Base-by-base conservation (phyloP, 2,329 filamentous ascomycete genomes). In the Lecanoromycetidae sp. region DNA sequence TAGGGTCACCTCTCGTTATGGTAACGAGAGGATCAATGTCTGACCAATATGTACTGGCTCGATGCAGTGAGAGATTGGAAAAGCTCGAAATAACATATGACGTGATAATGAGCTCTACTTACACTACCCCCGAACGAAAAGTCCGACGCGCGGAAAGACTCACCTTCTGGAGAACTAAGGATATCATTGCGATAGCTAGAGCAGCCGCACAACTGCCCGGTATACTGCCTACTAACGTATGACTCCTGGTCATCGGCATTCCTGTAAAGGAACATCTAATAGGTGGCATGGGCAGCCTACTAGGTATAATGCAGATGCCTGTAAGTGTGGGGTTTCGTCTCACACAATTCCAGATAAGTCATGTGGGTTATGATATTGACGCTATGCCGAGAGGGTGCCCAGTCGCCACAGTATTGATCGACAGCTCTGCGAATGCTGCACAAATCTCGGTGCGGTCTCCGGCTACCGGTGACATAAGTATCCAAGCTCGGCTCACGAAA, bases 301-400 rank as follows among this genome's bases (percentile, higher is more conserved):
- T 82, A 45, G 82, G 77, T 56, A 87, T 87, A 54, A 81, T 85
- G 3, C 82, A 87, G 60, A 87, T 87, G 83, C 84, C 83, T 5
- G 73, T 75, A 64, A 54, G 70, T 67, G 19, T 35, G 20, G 43
- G 17, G 3, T 46, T 30, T 26, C 33, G 10, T 30, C 22, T 30
- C 5, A 23, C 13, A 38, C 20, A 20, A 25, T 15, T 38, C 36
- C n/a, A 43, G 19, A 13, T 30, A 38, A 30, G 20, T 46, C 46
- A 23, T 12, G 15, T 13, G 12, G 38, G 22, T 22, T 27, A 27
- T 30, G 51, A 32, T 17, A 36, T 39, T 49, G 42, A 51, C 20
- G 25, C 44, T 43, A 57, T 41, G 58, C 52, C 65, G 61, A 65
- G 74, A 57, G 83, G 83, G 10, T 75, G 81, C 41, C 84, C 84